Evolutionary conservation across 2,329 filamentous ascomycete genomes (phyloP).

Genomic region (Arthrobotrys entomopaga): DNA sequence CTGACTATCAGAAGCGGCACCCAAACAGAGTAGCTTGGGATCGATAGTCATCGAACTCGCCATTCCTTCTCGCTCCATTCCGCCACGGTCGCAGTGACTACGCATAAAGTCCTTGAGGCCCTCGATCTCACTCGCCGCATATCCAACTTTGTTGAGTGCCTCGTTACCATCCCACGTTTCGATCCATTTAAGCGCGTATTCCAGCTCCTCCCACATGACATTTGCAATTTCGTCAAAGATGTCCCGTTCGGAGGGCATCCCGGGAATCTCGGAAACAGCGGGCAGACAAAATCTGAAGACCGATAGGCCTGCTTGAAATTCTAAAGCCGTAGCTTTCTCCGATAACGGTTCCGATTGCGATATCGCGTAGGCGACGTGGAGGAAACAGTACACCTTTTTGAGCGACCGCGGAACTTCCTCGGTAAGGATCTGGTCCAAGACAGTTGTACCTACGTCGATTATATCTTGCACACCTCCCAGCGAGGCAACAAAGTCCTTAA

Average conservation of each 20-base stretch:
- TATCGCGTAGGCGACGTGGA: constrained; percentile 53
- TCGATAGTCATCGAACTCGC: constrained; percentile 36
- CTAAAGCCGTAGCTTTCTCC: constrained; percentile 34
- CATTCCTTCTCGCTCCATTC: constrained; percentile 3
- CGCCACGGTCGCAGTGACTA: constrained; percentile 24
- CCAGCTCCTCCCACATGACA: constrained; percentile 54
- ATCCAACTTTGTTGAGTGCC: constrained; percentile 43
- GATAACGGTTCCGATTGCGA: constrained; percentile 43
- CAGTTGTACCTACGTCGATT: constrained; percentile 38
- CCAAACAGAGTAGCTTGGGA: constrained; percentile 34
- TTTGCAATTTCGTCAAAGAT: constrained; percentile 51
- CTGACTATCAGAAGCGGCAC: constrained; percentile 1
- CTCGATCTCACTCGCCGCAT: constrained; percentile 42
- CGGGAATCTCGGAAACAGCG: constrained; percentile 34
- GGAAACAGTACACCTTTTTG: constrained; percentile 52
- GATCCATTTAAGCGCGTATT: constrained; percentile 52
- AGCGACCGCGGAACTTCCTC: constrained; percentile 44
- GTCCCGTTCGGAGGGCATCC: constrained; percentile 49
- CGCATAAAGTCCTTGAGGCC: constrained; percentile 47
- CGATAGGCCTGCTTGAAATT: constrained; percentile 47
- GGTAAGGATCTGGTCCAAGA: constrained; percentile 42
- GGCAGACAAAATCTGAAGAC: constrained; percentile 46
- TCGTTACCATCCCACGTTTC: constrained; percentile 49
- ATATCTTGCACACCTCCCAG: constrained; percentile 43
- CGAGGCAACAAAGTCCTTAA: constrained; percentile 46